These are phyloP conservation scores for Fusarium transvaalense DNA, from an alignment of 2,329 filamentous ascomycete genomes.

Conservation along the genomic window DNA sequence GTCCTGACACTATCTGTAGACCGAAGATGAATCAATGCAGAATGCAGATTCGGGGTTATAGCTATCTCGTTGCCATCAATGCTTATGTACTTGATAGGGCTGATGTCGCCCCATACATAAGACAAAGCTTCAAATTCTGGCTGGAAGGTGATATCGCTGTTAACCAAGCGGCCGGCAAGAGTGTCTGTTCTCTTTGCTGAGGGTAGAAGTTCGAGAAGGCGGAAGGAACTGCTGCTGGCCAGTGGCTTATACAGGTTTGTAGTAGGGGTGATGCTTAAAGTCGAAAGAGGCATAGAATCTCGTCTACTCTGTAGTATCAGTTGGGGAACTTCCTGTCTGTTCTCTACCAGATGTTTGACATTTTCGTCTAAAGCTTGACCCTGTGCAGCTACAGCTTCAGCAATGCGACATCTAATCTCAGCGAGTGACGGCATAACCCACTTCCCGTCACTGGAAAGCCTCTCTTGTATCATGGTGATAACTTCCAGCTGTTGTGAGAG, in stretches of 20 bases:
- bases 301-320: rapidly evolving
- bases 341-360: not conserved
- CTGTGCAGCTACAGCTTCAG: rapidly evolving
- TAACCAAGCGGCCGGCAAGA: not conserved
- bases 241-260: not conserved
- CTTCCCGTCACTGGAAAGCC: rapidly evolving
- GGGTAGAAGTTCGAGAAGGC: constrained; percentile 9
- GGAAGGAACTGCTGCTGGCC: constrained; percentile 7
- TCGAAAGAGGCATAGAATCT: rapidly evolving
- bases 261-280: rapidly evolving
- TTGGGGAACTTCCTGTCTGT: not conserved
- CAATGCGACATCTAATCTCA: not conserved
- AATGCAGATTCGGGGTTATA: constrained; percentile 22
- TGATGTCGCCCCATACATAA: constrained; percentile 25
- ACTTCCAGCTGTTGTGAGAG: constrained; percentile 1
- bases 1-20: not conserved
- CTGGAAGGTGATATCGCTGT: constrained; percentile 26
- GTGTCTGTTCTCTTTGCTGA: not conserved
- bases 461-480: not conserved
- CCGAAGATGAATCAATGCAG: constrained; percentile 10
- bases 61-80: not conserved
- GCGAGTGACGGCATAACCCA: not conserved
- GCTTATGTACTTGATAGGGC: not conserved
- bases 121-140: constrained; percentile 26
- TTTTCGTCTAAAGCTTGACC: not conserved